Conservation (phyloP, 805 yeast genomes). For the Zygoascus ofunaensis region DNA sequence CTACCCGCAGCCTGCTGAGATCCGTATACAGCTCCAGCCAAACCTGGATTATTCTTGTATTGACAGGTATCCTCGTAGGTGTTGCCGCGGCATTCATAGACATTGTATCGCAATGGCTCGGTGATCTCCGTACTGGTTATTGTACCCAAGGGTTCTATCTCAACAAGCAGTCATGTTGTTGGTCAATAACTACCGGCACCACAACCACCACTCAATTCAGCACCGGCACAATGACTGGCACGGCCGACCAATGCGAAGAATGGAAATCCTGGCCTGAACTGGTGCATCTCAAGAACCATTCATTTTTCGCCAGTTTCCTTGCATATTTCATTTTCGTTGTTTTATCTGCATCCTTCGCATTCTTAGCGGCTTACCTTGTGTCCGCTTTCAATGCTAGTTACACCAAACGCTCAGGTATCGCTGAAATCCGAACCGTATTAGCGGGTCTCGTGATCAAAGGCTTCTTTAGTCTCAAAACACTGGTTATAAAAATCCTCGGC, state of each 20-base stretch:
- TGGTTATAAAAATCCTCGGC: slow-evolving; percentile 50
- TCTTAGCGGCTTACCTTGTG: slow-evolving; percentile 28
- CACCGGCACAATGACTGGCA: no score
- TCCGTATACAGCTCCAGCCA: slow-evolving; percentile 22
- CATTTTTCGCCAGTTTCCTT: slow-evolving; percentile 25
- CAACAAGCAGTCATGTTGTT: slow-evolving; percentile 66
- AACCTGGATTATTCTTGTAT: slow-evolving; percentile 59
- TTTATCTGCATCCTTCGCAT: slow-evolving; percentile 33
- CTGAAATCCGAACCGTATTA: slow-evolving; percentile 61
- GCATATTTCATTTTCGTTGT: slow-evolving; percentile 33
- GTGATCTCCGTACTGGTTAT: slow-evolving; percentile 63
- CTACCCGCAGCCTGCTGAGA: slow-evolving; percentile 2
- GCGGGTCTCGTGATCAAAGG: slow-evolving; percentile 51
- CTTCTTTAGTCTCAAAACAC: slow-evolving; percentile 43
- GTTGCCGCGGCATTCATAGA: slow-evolving; percentile 69
- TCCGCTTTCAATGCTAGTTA: slow-evolving; percentile 29
- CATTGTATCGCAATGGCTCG: slow-evolving; percentile 72
- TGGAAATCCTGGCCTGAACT: slow-evolving; percentile 31
- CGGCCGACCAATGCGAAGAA: slow-evolving; percentile 30
- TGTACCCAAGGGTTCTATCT: slow-evolving; percentile 58
- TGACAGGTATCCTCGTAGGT: slow-evolving; percentile 69
- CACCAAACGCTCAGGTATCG: slow-evolving; percentile 53
- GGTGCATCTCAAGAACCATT: slow-evolving; percentile 8
- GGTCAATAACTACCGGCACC: slow-evolving; percentile 36
- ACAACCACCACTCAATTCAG: no score